Percentiles rank a stretch among this genome's conserved stretches.
Conservation (phyloP, 2,329 filamentous ascomycete species). For the Fusarium mexicanum region DNA sequence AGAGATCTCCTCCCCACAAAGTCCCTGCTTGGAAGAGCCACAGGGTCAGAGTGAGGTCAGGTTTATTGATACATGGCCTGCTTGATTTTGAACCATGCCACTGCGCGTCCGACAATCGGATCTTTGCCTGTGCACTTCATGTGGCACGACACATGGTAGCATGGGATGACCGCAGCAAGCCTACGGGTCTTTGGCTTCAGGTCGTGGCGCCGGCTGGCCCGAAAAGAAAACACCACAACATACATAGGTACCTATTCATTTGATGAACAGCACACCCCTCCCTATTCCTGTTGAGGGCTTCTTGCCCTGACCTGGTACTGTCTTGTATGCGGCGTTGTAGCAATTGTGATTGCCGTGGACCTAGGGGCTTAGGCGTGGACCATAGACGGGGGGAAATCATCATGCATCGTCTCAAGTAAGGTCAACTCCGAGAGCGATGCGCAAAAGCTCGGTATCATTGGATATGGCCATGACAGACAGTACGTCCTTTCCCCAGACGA, state of each 20-base stretch:
- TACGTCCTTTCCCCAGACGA: constrained; percentile 39
- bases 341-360: constrained; percentile 36
- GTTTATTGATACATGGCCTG: constrained; percentile 15
- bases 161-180: constrained; percentile 35
- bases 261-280: constrained; percentile 18
- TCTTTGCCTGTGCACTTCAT: constrained; percentile 27
- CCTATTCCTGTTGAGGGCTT: constrained; percentile 12
- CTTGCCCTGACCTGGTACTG: constrained; percentile 11
- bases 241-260: background rate
- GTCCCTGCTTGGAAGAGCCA: constrained; percentile 5
- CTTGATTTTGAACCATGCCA: constrained; percentile 17
- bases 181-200: constrained; percentile 34
- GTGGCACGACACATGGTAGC: constrained; percentile 42
- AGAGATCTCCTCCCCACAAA: constrained; percentile 28
- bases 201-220: constrained; percentile 32
- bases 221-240: constrained; percentile 9
- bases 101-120: constrained; percentile 21
- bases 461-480: constrained; percentile 9
- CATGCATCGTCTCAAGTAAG: constrained; percentile 34
- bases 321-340: background rate
- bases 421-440: constrained; percentile 24
- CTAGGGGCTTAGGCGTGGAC: constrained; percentile 25
- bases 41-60: constrained; percentile 2
- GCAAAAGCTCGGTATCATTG: constrained; percentile 26
- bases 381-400: constrained; percentile 21